Base-by-base conservation (phyloP, 2,329 filamentous ascomycete genomes). In the Calonectria multiphialidica region DNA sequence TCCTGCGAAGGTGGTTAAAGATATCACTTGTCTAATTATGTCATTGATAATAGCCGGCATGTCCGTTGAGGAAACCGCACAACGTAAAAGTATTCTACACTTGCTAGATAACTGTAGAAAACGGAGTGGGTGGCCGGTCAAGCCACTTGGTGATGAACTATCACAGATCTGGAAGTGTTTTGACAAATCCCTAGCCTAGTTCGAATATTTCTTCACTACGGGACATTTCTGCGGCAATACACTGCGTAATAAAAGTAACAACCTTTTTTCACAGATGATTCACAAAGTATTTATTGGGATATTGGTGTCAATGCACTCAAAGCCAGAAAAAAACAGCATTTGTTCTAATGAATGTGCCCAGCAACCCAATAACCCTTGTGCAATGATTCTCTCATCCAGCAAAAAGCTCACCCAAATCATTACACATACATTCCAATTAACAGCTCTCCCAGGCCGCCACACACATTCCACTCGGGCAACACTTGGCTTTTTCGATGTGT, bases 91-190 rank as follows among this genome's bases (percentile, higher is more conserved):
- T 3, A 45, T 67, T 10, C 21, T 67, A 6, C n/a, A 23, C 9
- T 28, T 67, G 13, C 18, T 67, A 5, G 42, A 67, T 37, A 42
- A 67, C 30, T 59, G 65, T 23, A 47, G 50, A 30, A n/a, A 18
- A 23, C 53, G 65, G 9, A 67, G 50, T 42, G 65, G 65, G 9
- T 67, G 65, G 65, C 65, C 65, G 1, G 65, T 42, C 13, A 67
- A 61, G 18, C 33, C 65, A 30, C 53, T 67, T 2, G 42, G 65
- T 1, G 53, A 67, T 10, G 65, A 67, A 16, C 6, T 67, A 15
- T 49, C 65, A 4, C 28, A 37, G 1, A 59, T 61, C 21, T 67
- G 65, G 53, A 30, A 67, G 18, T 61, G 53, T 6, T 67, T 49
- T 42, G 65, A 67, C 6, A 40, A 47, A 9, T 18, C 30, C 8